Conservation (phyloP, 148 eudicot genomes). For the Nyssa sinensis region DNA sequence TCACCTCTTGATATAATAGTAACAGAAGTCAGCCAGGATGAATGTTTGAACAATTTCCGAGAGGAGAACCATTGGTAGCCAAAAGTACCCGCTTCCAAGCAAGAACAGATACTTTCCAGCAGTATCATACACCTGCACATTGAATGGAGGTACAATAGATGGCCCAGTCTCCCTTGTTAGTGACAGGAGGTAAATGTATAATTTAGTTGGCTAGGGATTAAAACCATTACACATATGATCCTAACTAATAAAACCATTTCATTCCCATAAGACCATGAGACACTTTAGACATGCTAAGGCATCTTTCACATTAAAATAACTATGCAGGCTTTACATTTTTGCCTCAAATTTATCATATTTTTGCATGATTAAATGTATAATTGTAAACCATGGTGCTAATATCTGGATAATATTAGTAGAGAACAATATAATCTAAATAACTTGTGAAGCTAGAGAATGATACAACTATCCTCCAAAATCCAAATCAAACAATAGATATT, state of each 20-base stretch:
- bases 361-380: no score
- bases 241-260: not conserved
- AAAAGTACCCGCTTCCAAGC: conserved; percentile 50
- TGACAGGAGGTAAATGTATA: no score
- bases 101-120: conserved; percentile 23
- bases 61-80: conserved; percentile 48
- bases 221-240: not conserved
- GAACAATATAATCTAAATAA: no score
- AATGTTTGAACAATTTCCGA: conserved; percentile 65
- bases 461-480: no score
- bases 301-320: not conserved
- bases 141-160: not conserved
- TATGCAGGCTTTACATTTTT: no score
- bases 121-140: conserved; percentile 16
- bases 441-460: no score
- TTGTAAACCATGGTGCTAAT: no score
- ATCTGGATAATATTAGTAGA: no score
- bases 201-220: no score
- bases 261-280: not conserved
- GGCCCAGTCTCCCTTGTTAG: no score
- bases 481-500: no score
- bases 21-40: conserved; percentile 74
- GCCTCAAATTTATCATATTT: no score
- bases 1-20: conserved; percentile 65
- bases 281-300: not conserved